Base-by-base conservation (phyloP, 2,329 filamentous ascomycete genomes). In the Clarireedia hainanense region DNA sequence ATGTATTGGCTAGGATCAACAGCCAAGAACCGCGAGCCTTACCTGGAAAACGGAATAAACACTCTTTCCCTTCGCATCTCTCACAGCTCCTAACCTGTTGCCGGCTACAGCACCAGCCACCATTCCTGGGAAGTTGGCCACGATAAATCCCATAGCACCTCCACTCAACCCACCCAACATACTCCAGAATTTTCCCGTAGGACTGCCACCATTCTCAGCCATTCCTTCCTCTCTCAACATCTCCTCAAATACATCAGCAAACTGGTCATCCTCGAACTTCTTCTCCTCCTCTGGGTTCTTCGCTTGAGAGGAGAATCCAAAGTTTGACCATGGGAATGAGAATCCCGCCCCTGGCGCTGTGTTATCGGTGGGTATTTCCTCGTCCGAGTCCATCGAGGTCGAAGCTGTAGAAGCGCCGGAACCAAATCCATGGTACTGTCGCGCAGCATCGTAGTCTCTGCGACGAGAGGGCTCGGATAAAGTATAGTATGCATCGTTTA, bases 401-500 rank as follows among this genome's bases (percentile, higher is more conserved):
- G 57, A 68, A 57, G 66, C 64, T n/a, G 74, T 71, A 36, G 75
- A 72, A 24, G 73, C 68, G 50, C 71, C 70, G n/a, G 67, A 64
- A 17, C 71, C 68, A 49, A 71, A 67, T n/a, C 76, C 75, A 67
- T 81, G 81, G 64, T 82, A 80, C 51, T 68, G 73, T 39, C 87
- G 81, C 57, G 90, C 83, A 52, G 81, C 77, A 68, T 97, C 92
- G 74, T 96, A 97, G 58, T 96, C 90, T 59, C 83, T 79, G 52
- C 92, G 84, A 27, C 92, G 83, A 0, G 76, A 73, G 7, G 85
- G 69, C 69, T 97, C 91, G 0, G 89, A 95, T 27, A 97, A 84
- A 0, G 89, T 91, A 71, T 89, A 95, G 77, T 95, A 96, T 60
- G 91, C 90, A 68, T 95, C 91, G 74, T 95, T 95, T 67, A 96